A percentile compares a stretch with the other conserved stretches of the same genome.
These are phyloP conservation scores for Barnettozyma botsteinii DNA, from an alignment of 805 yeast genomes.

Conservation along the genomic window DNA sequence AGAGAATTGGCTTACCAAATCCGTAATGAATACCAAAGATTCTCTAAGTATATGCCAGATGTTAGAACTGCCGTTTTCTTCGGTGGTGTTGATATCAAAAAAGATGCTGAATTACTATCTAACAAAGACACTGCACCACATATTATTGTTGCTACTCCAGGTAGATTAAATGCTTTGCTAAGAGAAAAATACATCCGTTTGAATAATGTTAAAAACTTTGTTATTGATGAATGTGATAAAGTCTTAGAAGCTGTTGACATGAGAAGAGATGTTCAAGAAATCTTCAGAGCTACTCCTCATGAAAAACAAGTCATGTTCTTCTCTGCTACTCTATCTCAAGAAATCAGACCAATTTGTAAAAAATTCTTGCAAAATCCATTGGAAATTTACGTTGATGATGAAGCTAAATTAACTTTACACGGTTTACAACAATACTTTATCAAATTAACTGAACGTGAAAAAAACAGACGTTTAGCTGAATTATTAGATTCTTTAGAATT, in stretches of 20 bases:
- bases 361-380: slow-evolving; percentile 97
- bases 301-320: slow-evolving; percentile 99
- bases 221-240: slow-evolving; percentile 97
- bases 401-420: slow-evolving; percentile 93
- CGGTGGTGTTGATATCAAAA: slow-evolving; percentile 86
- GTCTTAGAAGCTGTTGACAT: slow-evolving; percentile 86
- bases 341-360: slow-evolving; percentile 94
- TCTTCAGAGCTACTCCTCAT: slow-evolving; percentile 95
- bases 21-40: slow-evolving; percentile 94
- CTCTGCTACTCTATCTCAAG: slow-evolving; percentile 91
- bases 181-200: slow-evolving; percentile 86
- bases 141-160: slow-evolving; percentile 96
- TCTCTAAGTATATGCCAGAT: slow-evolving; percentile 97
- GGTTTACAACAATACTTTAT: slow-evolving; percentile 96
- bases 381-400: slow-evolving; percentile 96
- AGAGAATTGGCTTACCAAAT: slow-evolving; percentile 98
- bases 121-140: slow-evolving; percentile 94
- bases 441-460: slow-evolving; percentile 84
- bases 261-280: slow-evolving; percentile 98
- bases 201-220: slow-evolving; percentile 87
- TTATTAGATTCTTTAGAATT: slow-evolving; percentile 90
- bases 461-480: slow-evolving; percentile 89
- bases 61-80: slow-evolving; percentile 94
- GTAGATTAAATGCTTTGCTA: slow-evolving; percentile 91
- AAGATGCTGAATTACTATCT: slow-evolving; percentile 83